Evolutionary conservation across 371 early-diverging fungal genomes (phyloP), one percentile per base, ranked within the genome.

Genomic region (Dinochytrium kinnereticum): DNA sequence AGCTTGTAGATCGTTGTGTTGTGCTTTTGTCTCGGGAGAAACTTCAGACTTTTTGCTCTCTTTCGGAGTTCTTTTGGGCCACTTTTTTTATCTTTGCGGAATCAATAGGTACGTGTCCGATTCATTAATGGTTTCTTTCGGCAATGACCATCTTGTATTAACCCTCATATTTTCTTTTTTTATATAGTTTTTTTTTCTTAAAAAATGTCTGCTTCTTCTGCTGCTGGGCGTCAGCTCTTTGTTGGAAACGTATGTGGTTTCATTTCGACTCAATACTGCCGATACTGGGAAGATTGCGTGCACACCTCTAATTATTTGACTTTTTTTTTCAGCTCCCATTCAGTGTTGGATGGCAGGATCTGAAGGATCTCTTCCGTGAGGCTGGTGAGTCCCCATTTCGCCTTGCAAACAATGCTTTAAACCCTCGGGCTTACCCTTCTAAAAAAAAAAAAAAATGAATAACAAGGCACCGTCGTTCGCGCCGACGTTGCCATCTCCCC

Each of bases 341-440:
- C 67, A 81, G 84, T 66, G 86, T 89, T 36, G 86, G 89, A 59
- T 93, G 93, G 93, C 92, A 93, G 78, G 93, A 94, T 72, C 81
- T 94, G 72, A 93, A 93, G 76, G 93, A 93, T 80, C 78, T 93
- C 38, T 93, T 94, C 78, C 81, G 91, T 53, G 87, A 90, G 69
- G 90, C 91, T 33, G 93, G 93, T 51, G 68, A 74, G 70, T 70
- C 33, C 28, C 40, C 31, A 26, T 21, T 61, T 34, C 31, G n/a
- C n/a, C 34, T 19, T 38, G n/a, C 15, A 30, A 38, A 10, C 38
- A 3, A 15, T 57, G 37, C 1, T 13, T 49, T 68, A 34, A 28
- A 57, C 26, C 13, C 40, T 38, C n/a, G 17, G 5, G 33, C 19
- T 3, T 10, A 30, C 26, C 30, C 82, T 79, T 38, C 83, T 87